Percentiles rank a stretch among this genome's conserved stretches.
Conservation (phyloP, 2,329 filamentous ascomycete genomes). For the Ambrosiella xylebori region DNA sequence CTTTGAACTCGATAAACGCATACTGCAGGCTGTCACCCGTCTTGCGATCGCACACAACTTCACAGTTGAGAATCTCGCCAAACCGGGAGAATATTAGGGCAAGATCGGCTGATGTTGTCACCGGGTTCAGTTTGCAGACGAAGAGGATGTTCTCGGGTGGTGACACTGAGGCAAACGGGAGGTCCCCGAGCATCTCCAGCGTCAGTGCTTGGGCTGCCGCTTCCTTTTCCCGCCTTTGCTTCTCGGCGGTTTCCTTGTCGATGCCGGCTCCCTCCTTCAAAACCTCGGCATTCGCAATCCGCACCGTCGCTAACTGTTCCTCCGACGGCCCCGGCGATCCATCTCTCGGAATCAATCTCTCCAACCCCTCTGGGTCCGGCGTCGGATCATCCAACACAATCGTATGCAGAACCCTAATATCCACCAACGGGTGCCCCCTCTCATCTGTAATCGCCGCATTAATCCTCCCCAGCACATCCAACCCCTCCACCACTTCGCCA, state of each 20-base stretch:
- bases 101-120: conserved; percentile 86
- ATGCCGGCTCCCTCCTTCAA: conserved; percentile 51
- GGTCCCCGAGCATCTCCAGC: conserved; percentile 91
- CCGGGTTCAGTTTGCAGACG: conserved; percentile 94
- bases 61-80: conserved; percentile 84
- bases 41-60: conserved; percentile 85
- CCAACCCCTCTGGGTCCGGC: conserved; percentile 57
- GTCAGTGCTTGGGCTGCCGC: conserved; percentile 87
- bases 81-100: conserved; percentile 95
- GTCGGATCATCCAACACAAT: conserved; percentile 85
- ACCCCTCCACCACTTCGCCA: conserved; percentile 87
- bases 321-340: conserved; percentile 66
- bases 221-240: conserved; percentile 67
- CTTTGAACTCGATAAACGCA: conserved; percentile 91
- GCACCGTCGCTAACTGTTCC: conserved; percentile 75
- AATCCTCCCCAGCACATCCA: conserved; percentile 84
- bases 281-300: conserved; percentile 78
- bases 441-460: conserved; percentile 79
- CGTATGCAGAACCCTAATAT: conserved; percentile 88
- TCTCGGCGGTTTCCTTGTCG: conserved; percentile 68
- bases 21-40: conserved; percentile 94
- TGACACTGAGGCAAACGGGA: conserved; percentile 93
- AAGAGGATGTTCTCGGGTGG: conserved; percentile 95
- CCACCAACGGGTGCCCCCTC: conserved; percentile 71
- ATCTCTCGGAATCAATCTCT: conserved; percentile 35